Conservation (phyloP, 2,329 filamentous ascomycete genomes). For the Chrysosporium keratinophilum region DNA sequence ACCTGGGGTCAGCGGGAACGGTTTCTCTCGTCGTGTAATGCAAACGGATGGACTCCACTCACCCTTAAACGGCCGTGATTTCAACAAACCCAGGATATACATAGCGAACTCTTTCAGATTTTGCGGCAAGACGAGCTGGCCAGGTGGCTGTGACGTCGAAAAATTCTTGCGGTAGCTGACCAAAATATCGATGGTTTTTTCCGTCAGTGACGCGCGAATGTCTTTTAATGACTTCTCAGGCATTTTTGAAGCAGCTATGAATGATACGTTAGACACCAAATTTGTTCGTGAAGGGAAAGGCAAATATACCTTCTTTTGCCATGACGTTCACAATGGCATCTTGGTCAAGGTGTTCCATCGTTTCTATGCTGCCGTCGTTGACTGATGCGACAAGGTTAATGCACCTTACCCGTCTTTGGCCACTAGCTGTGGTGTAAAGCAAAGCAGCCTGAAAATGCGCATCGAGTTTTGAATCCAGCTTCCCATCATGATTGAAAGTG, state of each 20-base stretch:
- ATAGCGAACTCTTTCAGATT: conserved; percentile 93
- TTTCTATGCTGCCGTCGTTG: conserved; percentile 70
- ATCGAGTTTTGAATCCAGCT: conserved; percentile 91
- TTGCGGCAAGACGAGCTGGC: conserved; percentile 89
- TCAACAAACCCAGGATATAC: conserved; percentile 84
- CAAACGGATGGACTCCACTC: conserved; percentile 12
- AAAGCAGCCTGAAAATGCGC: conserved; percentile 95
- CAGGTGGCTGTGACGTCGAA: conserved; percentile 72
- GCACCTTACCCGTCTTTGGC: conserved; percentile 82
- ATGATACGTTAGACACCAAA: conserved; percentile 19
- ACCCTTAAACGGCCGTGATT: conserved; percentile 82
- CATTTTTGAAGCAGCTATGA: conserved; percentile 66
- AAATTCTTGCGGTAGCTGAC: conserved; percentile 90
- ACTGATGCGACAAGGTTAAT: conserved; percentile 89
- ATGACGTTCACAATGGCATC: conserved; percentile 82
- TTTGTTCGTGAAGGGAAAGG: not conserved
- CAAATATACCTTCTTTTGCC: conserved; percentile 61
- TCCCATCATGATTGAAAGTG: conserved; percentile 89
- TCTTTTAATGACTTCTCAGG: conserved; percentile 70
- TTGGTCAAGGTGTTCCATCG: conserved; percentile 88
- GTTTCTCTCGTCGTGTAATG: not conserved
- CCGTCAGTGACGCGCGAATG: conserved; percentile 68
- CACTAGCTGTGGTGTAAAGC: conserved; percentile 83
- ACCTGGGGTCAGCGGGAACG: not conserved
- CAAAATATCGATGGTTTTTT: conserved; percentile 87